These are phyloP conservation scores for Boletus pseudopeckii DNA, from an alignment of 768 basidiomycete genomes.

Conservation along the genomic window DNA sequence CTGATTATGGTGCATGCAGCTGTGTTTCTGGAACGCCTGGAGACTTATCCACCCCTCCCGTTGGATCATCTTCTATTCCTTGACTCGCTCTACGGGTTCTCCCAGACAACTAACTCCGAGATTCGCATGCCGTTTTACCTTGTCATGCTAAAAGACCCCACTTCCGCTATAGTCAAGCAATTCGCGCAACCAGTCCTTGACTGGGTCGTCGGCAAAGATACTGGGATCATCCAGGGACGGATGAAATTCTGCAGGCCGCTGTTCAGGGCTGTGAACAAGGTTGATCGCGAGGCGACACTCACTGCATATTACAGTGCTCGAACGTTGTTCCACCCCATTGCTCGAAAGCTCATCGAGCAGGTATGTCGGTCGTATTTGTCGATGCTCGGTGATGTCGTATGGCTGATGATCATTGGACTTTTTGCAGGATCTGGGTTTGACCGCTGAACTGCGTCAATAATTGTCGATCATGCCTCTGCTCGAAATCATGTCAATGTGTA, in stretches of 20 bases:
- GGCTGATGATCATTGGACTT: background rate
- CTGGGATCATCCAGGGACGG: slow-evolving; percentile 44
- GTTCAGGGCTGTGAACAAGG: slow-evolving; percentile 39
- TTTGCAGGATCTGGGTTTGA: slow-evolving; percentile 26
- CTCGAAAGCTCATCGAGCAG: slow-evolving; percentile 48
- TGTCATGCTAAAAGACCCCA: slow-evolving; percentile 41
- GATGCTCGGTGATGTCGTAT: background rate
- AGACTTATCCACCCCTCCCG: slow-evolving; percentile 42
- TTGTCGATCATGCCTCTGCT: background rate
- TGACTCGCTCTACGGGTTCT: slow-evolving; percentile 43
- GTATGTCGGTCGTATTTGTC: slow-evolving; percentile 22
- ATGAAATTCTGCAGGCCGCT: slow-evolving; percentile 56
- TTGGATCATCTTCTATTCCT: slow-evolving; percentile 39
- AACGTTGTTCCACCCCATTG: slow-evolving; percentile 48
- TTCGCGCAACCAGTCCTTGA: slow-evolving; percentile 38
- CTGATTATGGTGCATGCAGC: slow-evolving; percentile 28
- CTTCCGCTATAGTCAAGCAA: slow-evolving; percentile 29
- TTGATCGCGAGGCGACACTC: slow-evolving; percentile 35
- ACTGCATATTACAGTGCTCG: slow-evolving; percentile 34
- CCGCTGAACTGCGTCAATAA: background rate
- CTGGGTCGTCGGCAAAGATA: slow-evolving; percentile 44
- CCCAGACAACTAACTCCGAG: slow-evolving; percentile 46
- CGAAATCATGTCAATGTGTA: no score
- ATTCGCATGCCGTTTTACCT: slow-evolving; percentile 51
- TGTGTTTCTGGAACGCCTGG: slow-evolving; percentile 56